Conservation (phyloP, 108 stramenopile genomes). For the Conticribra weissflogii region DNA sequence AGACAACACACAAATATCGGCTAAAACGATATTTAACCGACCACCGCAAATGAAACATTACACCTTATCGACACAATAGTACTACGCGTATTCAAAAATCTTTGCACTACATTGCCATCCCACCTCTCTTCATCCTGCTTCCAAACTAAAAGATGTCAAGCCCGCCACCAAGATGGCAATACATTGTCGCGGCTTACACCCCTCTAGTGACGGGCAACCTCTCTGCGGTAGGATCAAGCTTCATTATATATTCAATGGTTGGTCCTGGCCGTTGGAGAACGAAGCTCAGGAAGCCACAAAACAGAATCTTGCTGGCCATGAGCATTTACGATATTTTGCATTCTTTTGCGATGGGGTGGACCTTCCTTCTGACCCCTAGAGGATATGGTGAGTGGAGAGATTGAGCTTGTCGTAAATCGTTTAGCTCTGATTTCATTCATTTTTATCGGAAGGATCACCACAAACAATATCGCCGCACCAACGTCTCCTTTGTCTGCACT, state of each 20-base stretch:
- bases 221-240: constrained; percentile 11
- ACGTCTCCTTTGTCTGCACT: too few relatives aligned
- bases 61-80: too few relatives aligned
- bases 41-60: too few relatives aligned
- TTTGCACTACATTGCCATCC: too few relatives aligned
- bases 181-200: neutral
- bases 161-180: constrained; percentile 9
- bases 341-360: constrained; percentile 11
- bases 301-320: constrained; percentile 18
- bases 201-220: constrained; percentile 11
- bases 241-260: constrained; percentile 10
- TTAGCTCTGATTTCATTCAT: neutral
- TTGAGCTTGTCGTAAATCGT: neutral
- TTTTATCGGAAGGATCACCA: too few relatives aligned
- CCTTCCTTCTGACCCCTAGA: constrained; percentile 15
- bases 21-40: too few relatives aligned
- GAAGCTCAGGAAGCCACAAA: constrained; percentile 9
- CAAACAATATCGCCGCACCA: too few relatives aligned
- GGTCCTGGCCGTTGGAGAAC: too few relatives aligned
- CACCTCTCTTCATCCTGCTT: too few relatives aligned
- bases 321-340: constrained; percentile 7
- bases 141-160: too few relatives aligned
- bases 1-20: too few relatives aligned
- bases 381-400: neutral
- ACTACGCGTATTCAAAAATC: too few relatives aligned